Evolutionary conservation across 73 alveolate species (phyloP).

Genomic region (Blepharisma stoltei): DNA sequence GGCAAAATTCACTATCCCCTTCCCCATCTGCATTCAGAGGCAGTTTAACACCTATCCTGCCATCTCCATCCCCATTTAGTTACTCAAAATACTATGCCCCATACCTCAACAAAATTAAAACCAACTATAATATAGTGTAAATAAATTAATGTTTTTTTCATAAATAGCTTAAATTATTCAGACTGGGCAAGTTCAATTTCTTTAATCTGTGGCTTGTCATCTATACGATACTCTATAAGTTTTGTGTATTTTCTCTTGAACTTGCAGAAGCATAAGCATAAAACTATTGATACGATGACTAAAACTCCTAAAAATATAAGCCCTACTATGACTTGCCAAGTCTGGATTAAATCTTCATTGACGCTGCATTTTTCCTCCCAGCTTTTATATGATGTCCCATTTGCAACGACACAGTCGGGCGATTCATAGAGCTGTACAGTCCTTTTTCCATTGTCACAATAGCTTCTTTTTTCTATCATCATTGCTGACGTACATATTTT

Average conservation of each 20-base stretch:
- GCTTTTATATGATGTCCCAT: neutral
- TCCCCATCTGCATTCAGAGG: no score
- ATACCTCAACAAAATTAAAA: no score
- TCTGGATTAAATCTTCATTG: neutral
- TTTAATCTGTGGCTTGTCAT: no score
- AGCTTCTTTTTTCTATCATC: neutral
- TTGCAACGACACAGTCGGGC: neutral
- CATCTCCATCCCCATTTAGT: no score
- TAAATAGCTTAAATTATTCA: no score
- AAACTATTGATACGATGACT: neutral
- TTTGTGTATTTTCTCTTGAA: neutral
- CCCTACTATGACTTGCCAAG: constrained; percentile 20
- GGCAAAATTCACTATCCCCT: no score
- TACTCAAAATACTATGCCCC: no score
- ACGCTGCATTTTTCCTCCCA: neutral
- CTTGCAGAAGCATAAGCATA: neutral
- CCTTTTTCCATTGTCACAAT: neutral
- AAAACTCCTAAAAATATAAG: neutral
- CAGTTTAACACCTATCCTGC: no score
- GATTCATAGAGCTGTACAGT: neutral
- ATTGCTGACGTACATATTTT: neutral
- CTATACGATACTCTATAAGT: neutral
- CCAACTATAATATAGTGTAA: no score
- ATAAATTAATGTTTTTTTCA: no score
- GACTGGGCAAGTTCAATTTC: no score